Conservation (phyloP, 768 basidiomycete genomes). For the Leucocoprinus birnbaumii region DNA sequence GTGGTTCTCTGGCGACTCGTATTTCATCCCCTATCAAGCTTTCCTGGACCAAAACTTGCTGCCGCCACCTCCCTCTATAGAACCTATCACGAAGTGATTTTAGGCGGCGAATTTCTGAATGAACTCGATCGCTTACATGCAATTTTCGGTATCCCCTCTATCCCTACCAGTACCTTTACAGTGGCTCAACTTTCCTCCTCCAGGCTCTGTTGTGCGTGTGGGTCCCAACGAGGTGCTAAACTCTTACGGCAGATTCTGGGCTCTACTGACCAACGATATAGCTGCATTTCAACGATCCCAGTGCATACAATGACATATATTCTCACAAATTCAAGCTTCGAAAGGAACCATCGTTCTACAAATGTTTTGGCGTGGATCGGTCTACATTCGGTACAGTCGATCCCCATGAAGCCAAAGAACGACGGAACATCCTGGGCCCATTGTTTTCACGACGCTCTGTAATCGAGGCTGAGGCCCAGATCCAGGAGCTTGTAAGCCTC, state of each 20-base stretch:
- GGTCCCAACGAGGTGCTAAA: slow-evolving; percentile 33
- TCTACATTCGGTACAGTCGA: slow-evolving; percentile 35
- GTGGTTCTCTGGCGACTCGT: slow-evolving; percentile 21
- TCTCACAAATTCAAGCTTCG: slow-evolving; percentile 29
- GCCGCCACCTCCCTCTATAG: slow-evolving; percentile 29
- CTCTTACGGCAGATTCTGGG: neutral
- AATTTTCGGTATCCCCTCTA: slow-evolving; percentile 25
- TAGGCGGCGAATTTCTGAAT: slow-evolving; percentile 28
- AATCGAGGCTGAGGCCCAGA: slow-evolving; percentile 29
- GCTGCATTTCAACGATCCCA: slow-evolving; percentile 36
- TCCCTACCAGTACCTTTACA: neutral
- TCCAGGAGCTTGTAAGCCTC: slow-evolving; percentile 25
- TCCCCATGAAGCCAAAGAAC: slow-evolving; percentile 27
- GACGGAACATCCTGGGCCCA: slow-evolving; percentile 28
- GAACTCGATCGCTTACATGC: slow-evolving; percentile 28
- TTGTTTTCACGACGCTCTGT: slow-evolving; percentile 37
- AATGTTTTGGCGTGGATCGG: slow-evolving; percentile 30
- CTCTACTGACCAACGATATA: slow-evolving; percentile 11
- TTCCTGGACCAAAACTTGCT: slow-evolving; percentile 34
- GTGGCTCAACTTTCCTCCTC: neutral
- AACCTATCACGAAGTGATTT: slow-evolving; percentile 30
- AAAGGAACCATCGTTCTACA: slow-evolving; percentile 36
- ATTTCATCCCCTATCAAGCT: slow-evolving; percentile 29
- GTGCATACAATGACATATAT: slow-evolving; percentile 33
- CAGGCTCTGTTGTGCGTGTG: slow-evolving; percentile 37